Evolutionary conservation across 2,329 filamentous ascomycete species (phyloP), one percentile per base, ranked within the genome.

Genomic region (Ophiosphaerella herpotricha): DNA sequence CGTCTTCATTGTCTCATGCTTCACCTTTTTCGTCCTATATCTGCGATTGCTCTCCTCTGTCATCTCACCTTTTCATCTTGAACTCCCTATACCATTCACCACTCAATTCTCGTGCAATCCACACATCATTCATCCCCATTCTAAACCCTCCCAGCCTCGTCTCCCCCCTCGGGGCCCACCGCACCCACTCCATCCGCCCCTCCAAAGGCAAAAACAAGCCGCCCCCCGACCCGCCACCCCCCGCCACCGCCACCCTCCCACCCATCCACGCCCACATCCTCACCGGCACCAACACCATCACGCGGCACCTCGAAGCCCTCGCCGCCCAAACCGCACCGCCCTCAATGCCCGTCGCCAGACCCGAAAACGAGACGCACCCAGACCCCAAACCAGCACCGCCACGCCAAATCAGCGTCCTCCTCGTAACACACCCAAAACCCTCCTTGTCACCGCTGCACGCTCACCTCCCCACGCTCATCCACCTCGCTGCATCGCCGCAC

Each of bases 251-350:
- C 18, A 21, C 18, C 4, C 75, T 38, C 84, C 85, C 18, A 18
- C 23, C 7, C 70, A 73, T 90, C 7, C 71, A 74, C n/a, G 73
- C 74, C 3, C 80, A 80, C 54, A 67, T 91, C 34, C 82, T 89
- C 41, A 74, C 89, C 40, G 88, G 89, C 2, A 74, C 90, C 38
- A 82, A 85, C 58, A 79, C 75, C 49, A 84, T 90, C 49, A 86
- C 83, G 5, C 80, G 83, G 14, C 77, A 76, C 41, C 77, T 91
- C 2, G 80, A 86, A 52, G 65, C 70, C 16, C 61, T 73, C 24
- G 72, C 78, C 4, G 55, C 68, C n/a, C 50, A 41, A 7, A 59
- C 46, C 1, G 55, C 61, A 33, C 62, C 60, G 9, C 26, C 50
- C 11, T 54, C 55, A 4, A 26, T 49, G 41, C 52, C 48, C 36